Evolutionary conservation across 768 basidiomycete genomes (phyloP).

Genomic region (Boletus pseudo-olivaceus): DNA sequence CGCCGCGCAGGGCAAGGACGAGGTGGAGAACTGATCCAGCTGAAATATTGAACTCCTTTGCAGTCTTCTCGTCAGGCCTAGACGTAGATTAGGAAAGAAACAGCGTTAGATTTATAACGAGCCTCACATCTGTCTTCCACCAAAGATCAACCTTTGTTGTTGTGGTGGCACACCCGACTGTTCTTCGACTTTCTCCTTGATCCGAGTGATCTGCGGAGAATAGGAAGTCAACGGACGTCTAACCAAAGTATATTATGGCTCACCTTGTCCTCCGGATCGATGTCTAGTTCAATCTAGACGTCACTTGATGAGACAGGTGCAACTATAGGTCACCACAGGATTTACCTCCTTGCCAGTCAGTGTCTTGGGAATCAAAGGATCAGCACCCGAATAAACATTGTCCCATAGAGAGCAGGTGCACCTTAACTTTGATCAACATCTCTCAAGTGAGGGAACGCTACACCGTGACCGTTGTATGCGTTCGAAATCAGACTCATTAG

Average conservation of each 20-base stretch:
- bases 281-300: slow-evolving; percentile 87
- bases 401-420: background rate
- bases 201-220: slow-evolving; percentile 69
- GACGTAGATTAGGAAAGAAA: background rate
- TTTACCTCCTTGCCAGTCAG: slow-evolving; percentile 95
- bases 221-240: background rate
- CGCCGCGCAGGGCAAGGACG: slow-evolving; percentile 93
- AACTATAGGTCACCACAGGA: background rate
- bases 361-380: slow-evolving; percentile 2
- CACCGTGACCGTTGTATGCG: background rate
- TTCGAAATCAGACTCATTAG: background rate
- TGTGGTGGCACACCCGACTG: slow-evolving; percentile 96
- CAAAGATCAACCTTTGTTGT: slow-evolving; percentile 92
- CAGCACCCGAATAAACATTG: background rate
- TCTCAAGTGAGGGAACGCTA: slow-evolving; percentile 2
- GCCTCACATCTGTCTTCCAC: slow-evolving; percentile 88
- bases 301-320: slow-evolving; percentile 10
- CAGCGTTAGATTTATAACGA: background rate
- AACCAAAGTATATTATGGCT: slow-evolving; percentile 12
- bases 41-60: slow-evolving; percentile 75
- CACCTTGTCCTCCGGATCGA: slow-evolving; percentile 86
- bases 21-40: slow-evolving; percentile 90
- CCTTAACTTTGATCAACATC: slow-evolving; percentile 29
- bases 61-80: slow-evolving; percentile 91
- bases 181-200: slow-evolving; percentile 98